Evolutionary conservation across 1,284 basidiomycete genomes (phyloP).

Genomic region (Fomes fomentarius): DNA sequence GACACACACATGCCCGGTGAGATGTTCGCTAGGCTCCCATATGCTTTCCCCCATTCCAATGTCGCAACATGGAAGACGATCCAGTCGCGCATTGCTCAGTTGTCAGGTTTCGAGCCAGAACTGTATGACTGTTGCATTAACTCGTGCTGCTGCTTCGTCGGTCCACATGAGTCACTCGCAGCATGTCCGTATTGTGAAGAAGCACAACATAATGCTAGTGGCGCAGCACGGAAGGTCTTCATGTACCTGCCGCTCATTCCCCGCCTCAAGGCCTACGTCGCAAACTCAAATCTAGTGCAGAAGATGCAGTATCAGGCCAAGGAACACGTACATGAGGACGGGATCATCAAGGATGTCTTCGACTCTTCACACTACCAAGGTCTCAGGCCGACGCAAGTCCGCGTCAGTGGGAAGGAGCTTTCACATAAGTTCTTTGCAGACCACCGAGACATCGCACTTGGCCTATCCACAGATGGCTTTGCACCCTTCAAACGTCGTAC

Average conservation of each 20-base stretch:
- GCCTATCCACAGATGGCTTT: constrained; percentile 40
- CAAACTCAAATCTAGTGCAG: constrained; percentile 9
- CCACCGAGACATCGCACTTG: constrained; percentile 34
- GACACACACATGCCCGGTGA: constrained; percentile 21
- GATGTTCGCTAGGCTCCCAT: constrained; percentile 22
- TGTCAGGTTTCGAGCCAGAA: constrained; percentile 35
- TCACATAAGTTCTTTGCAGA: constrained; percentile 29
- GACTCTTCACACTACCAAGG: constrained; percentile 11
- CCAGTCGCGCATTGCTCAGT: constrained; percentile 7
- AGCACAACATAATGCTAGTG: constrained; percentile 23
- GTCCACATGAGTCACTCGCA: constrained; percentile 25
- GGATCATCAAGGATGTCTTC: constrained; percentile 10
- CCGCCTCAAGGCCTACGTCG: constrained; percentile 14
- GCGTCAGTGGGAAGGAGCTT: constrained; percentile 9
- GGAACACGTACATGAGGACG: constrained; percentile 5
- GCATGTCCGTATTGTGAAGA: constrained; percentile 38
- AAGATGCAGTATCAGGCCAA: constrained; percentile 27
- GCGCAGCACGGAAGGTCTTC: constrained; percentile 18
- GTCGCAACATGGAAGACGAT: constrained; percentile 14
- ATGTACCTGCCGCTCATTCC: constrained; percentile 23
- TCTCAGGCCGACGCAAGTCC: constrained; percentile 9
- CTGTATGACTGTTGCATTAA: constrained; percentile 41
- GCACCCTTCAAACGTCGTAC: constrained; percentile 40
- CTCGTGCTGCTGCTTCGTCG: constrained; percentile 39
- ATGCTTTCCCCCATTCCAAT: constrained; percentile 17